Percentiles rank a stretch among this genome's conserved stretches.
These are phyloP conservation scores for Botrytis medusae DNA, from an alignment of 2,329 filamentous ascomycete genomes.

Conservation along the genomic window DNA sequence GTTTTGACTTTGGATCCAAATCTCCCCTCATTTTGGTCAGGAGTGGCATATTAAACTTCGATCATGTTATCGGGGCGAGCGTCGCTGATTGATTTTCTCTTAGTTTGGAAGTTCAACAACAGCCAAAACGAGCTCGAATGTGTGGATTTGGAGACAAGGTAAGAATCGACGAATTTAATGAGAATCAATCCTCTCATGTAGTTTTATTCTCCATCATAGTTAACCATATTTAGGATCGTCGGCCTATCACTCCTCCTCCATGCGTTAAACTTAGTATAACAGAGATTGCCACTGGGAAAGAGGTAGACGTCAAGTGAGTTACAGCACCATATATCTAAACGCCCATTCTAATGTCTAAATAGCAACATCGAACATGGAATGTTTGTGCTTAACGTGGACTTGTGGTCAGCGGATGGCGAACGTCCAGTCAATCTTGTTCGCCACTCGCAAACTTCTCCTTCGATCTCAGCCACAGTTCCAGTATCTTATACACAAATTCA, in stretches of 20 bases:
- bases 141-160: conserved; percentile 99
- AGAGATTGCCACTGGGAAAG: conserved; percentile 71
- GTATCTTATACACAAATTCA: conserved; percentile 67
- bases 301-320: conserved; percentile 78
- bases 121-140: conserved; percentile 92
- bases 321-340: neutral
- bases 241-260: conserved; percentile 93
- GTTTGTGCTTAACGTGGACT: conserved; percentile 67
- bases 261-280: conserved; percentile 82
- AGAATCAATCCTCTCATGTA: neutral
- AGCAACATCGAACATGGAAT: conserved; percentile 69
- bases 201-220: neutral
- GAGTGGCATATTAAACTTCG: neutral
- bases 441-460: conserved; percentile 65
- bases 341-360: conserved; percentile 26
- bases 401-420: conserved; percentile 62
- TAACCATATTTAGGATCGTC: conserved; percentile 68
- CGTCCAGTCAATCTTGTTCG: conserved; percentile 68
- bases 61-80: neutral
- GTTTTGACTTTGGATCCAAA: conserved; percentile 19
- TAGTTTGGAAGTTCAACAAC: conserved; percentile 80
- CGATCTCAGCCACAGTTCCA: conserved; percentile 77
- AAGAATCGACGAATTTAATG: conserved; percentile 29
- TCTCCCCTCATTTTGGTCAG: neutral
- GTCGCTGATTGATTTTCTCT: conserved; percentile 36